phyloP scores from a whole-genome alignment of 2,329 filamentous ascomycete genomes.

The Aspergillus fischeri region DNA sequence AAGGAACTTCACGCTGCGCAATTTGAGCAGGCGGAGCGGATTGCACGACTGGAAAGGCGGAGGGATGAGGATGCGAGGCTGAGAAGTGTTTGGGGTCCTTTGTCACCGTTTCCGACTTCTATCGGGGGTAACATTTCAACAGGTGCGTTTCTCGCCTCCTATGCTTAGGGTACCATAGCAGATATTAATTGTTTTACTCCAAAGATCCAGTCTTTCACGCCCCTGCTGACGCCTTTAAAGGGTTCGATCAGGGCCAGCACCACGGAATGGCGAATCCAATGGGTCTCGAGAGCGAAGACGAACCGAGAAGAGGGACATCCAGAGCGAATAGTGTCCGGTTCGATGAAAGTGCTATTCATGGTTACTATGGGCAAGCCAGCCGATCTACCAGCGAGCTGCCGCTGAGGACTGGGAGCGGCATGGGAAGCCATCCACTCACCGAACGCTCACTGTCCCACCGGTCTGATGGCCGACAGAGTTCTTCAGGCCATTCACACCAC shows the following conservation, averaged over 20 bases:
- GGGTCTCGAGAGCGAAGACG: constrained; percentile 81
- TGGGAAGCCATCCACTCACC: constrained; percentile 75
- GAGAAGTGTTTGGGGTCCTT: constrained; percentile 83
- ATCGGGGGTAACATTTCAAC: constrained; percentile 80
- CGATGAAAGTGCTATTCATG: constrained; percentile 89
- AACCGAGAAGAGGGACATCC: constrained; percentile 79
- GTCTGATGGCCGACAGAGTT: constrained; percentile 92
- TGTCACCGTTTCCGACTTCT: constrained; percentile 83
- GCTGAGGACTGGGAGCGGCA: constrained; percentile 70
- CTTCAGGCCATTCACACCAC: constrained; percentile 73
- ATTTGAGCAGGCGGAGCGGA: constrained; percentile 57
- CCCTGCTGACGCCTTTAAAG: constrained; percentile 79
- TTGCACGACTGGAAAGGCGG: constrained; percentile 58
- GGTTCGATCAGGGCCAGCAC: constrained; percentile 78
- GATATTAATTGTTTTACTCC: constrained; percentile 4
- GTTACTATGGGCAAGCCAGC: constrained; percentile 79
- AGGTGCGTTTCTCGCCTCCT: constrained; percentile 53
- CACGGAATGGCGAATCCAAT: constrained; percentile 75
- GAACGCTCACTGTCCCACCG: constrained; percentile 92
- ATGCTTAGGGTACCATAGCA: neutral
- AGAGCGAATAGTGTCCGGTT: constrained; percentile 96
- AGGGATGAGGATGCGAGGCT: constrained; percentile 60
- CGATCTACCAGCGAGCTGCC: constrained; percentile 82
- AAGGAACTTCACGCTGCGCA: constrained; percentile 58
- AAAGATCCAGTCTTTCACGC: constrained; percentile 75